Base-by-base conservation (phyloP, 2,329 filamentous ascomycete genomes). In the Trichoderma atrobrunneum region DNA sequence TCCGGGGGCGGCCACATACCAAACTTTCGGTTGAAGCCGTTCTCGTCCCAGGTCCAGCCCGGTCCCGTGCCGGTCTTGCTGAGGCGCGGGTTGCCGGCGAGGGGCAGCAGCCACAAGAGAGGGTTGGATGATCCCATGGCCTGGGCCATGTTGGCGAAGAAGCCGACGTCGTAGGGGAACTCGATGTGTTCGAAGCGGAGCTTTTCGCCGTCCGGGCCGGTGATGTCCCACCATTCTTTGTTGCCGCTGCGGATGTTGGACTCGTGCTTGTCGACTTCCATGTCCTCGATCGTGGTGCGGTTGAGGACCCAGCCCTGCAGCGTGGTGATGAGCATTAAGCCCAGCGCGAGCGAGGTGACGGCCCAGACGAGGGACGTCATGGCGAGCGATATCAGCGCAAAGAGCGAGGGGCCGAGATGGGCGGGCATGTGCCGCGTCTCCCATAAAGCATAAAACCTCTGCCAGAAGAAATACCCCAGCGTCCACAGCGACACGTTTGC, bases 101-200 rank as follows among this genome's bases (percentile, higher is more conserved):
- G 85, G 0, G 93, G 93, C 75, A 89, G 87, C 71, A 93, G 82
- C 93, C 93, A 96, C 7, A 86, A 78, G 0, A 94, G 74, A 0
- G 88, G 76, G 78, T 93, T 94, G 8, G 78, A 75, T 0, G 88
- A 90, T 5, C 92, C 92, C 91, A 96, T 95, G 18, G 90, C 91
- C 78, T 93, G 90, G 18, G 87, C 86, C 78, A 95, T 85, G 79
- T 97, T 97, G 43, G 83, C 79, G 82, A 89, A 94, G 76, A 96
- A 84, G 64, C 92, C 92, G 59, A 95, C 82, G 77, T 97, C 93
- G 81, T 94, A 96, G 0, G 93, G 93, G 76, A 94, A 96, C 80
- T 95, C 92, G 76, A 95, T 88, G 68, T 85, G 87, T 72, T 87
- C 84, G 57, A 92, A 86, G 12, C 84, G 81, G 3, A 90, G 74